These are phyloP conservation scores for Stemphylium lycopersici DNA, from an alignment of 2,329 filamentous ascomycete genomes.

Conservation along the genomic window DNA sequence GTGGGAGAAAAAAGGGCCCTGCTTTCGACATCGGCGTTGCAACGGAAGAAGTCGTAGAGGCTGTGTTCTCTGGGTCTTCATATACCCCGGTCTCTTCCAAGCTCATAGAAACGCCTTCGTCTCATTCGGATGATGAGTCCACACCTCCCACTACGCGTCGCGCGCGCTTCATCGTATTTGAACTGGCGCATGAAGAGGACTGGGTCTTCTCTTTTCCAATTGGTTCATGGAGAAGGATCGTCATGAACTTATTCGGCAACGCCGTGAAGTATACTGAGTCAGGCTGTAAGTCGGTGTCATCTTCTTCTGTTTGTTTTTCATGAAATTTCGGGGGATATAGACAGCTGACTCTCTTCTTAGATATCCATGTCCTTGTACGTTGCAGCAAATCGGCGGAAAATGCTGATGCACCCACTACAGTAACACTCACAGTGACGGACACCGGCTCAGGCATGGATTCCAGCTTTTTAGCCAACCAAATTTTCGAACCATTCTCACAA, in stretches of 20 bases:
- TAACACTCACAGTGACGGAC: conserved; percentile 47
- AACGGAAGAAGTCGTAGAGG: conserved; percentile 34
- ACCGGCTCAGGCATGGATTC: conserved; percentile 45
- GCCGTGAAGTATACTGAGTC: conserved; percentile 44
- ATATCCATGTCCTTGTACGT: conserved; percentile 36
- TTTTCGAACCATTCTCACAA: conserved; percentile 46
- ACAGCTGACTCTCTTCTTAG: background rate
- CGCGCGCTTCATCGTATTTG: conserved; percentile 35
- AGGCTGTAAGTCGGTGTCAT: conserved; percentile 20
- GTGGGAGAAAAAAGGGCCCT: conserved; percentile 13
- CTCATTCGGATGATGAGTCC: conserved; percentile 6
- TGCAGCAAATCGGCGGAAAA: conserved; percentile 5
- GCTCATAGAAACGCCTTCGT: conserved; percentile 10
- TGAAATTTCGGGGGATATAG: background rate
- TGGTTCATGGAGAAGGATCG: conserved; percentile 43
- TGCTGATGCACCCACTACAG: conserved; percentile 9
- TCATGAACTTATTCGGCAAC: conserved; percentile 49
- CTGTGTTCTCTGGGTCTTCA: conserved; percentile 44
- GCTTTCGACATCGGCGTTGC: conserved; percentile 30
- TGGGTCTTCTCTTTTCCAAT: conserved; percentile 54
- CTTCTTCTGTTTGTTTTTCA: background rate
- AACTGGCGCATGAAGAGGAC: conserved; percentile 30
- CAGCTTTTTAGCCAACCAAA: conserved; percentile 38
- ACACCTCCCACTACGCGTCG: conserved; percentile 17
- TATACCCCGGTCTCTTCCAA: conserved; percentile 24